Base-by-base conservation (phyloP, 169 alveolate genomes). In the Cryptosporidium sp. region DNA sequence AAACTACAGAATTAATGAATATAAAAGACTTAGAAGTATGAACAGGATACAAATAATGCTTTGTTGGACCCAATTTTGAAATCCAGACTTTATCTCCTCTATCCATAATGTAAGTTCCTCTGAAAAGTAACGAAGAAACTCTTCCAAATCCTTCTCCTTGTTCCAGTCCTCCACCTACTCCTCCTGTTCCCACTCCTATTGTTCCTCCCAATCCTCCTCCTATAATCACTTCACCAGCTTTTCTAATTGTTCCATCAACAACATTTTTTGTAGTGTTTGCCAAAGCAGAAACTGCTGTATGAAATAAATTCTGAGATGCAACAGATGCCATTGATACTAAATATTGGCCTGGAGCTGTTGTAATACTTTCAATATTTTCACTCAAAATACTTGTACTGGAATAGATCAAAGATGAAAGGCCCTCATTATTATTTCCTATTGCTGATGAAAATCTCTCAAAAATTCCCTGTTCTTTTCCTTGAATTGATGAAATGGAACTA, bases 11-110 rank as follows among this genome's bases (percentile, higher is more conserved):
- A 26, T 92, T 92, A 31, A 85, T 89, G 31, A 92, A 92, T 23
- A 92, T 45, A 53, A 89, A 92, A 29, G 93, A 92, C 16, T 91
- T 91, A 0, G 92, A 87, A 0, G 94, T 72, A 60, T 92, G 94
- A 9, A 92, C 33, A 33, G 93, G 84, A 69, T 91, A 92, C 21
- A 92, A 60, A 39, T 69, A 89, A 75, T 92, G 93, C n/a, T 91
- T 84, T 3, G 92, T 69, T 2, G 87, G 87, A 9, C 87, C 87
- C n/a, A 75, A n/a, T n/a, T 29, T 56, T 16, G 87, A 75, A 23
- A 42, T 35, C 87, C 87, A 75, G 10, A 60, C 60, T 6, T 51
- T 18, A n/a, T 75, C 87, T 39, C 75, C 87, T 60, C 87, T 29
- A 31, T 75, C 87, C 21, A 75, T 33, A 0, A 75, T 39, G 60